A percentile compares a stretch with the other conserved stretches of the same genome.
These are phyloP conservation scores for Pseudogymnoascus pannorum DNA, from an alignment of 2,329 filamentous ascomycete species.

Conservation along the genomic window DNA sequence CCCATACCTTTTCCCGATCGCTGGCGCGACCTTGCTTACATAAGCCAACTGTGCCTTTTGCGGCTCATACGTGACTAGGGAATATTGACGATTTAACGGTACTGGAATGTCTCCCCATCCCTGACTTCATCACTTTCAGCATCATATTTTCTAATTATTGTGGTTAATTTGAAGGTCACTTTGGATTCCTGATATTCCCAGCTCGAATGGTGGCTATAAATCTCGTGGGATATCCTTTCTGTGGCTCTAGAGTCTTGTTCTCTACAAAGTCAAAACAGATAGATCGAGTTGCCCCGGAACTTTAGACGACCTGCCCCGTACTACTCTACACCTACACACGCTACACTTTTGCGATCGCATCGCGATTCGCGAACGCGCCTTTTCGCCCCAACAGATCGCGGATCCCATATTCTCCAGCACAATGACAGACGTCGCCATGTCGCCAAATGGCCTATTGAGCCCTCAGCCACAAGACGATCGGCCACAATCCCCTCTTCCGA, in stretches of 20 bases:
- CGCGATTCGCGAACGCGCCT: constrained; percentile 19
- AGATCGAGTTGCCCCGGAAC: constrained; percentile 1
- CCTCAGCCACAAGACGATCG: constrained; percentile 26
- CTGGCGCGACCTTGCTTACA: neutral
- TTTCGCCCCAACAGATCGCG: constrained; percentile 10
- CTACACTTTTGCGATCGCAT: constrained; percentile 13
- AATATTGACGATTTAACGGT: neutral
- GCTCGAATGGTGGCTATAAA: neutral
- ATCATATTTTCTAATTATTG: constrained; percentile 7
- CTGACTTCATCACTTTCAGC: neutral
- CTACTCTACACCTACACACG: neutral
- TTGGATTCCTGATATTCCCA: neutral
- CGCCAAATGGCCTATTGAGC: constrained; percentile 36
- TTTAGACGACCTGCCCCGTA: neutral
- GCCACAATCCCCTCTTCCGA: constrained; percentile 16
- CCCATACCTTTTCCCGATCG: neutral
- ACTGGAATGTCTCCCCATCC: constrained; percentile 1
- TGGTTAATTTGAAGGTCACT: neutral
- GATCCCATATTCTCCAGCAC: constrained; percentile 11
- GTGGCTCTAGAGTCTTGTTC: neutral
- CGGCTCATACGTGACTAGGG: neutral
- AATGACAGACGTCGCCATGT: constrained; percentile 22
- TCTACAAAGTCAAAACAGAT: neutral
- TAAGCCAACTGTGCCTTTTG: neutral
- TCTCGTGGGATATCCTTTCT: neutral